Conservation (phyloP, 2,329 filamentous ascomycete genomes). For the Scedosporium apiospermum region DNA sequence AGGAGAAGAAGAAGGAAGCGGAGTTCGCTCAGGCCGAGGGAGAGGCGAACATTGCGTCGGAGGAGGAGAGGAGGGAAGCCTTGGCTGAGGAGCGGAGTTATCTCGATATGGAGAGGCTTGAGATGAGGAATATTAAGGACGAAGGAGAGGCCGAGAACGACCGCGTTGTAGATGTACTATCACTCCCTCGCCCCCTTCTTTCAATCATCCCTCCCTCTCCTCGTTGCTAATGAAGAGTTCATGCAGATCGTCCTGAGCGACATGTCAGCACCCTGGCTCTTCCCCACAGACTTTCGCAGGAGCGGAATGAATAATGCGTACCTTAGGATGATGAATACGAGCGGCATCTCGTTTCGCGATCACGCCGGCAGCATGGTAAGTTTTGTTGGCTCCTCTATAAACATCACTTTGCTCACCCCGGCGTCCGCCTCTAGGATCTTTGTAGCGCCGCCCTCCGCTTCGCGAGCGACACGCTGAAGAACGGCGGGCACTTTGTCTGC, state of each 20-base stretch:
- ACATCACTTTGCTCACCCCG: background rate
- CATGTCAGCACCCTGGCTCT: constrained; percentile 96
- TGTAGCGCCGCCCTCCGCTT: constrained; percentile 76
- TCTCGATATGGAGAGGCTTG: constrained; percentile 52
- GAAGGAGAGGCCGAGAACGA: constrained; percentile 17
- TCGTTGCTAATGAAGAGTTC: background rate
- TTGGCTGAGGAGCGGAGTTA: constrained; percentile 44
- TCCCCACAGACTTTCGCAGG: constrained; percentile 68
- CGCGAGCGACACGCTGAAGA: constrained; percentile 70
- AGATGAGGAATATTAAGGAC: constrained; percentile 20
- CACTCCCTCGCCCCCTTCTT: background rate
- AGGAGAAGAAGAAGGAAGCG: constrained; percentile 7
- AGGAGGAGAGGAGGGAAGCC: constrained; percentile 8
- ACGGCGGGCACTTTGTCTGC: constrained; percentile 86
- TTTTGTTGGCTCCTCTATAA: background rate
- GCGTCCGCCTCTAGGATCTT: constrained; percentile 55
- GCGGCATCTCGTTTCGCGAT: constrained; percentile 75
- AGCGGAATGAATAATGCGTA: constrained; percentile 93
- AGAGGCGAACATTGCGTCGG: constrained; percentile 7
- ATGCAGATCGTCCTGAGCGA: constrained; percentile 79
- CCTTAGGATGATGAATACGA: constrained; percentile 99
- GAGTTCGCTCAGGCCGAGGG: constrained; percentile 5
- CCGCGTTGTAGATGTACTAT: constrained; percentile 53
- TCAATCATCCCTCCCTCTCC: background rate
- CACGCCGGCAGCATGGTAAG: constrained; percentile 91